These are phyloP conservation scores for Pisolithus sp. DNA, from an alignment of 768 basidiomycete genomes.

Conservation along the genomic window DNA sequence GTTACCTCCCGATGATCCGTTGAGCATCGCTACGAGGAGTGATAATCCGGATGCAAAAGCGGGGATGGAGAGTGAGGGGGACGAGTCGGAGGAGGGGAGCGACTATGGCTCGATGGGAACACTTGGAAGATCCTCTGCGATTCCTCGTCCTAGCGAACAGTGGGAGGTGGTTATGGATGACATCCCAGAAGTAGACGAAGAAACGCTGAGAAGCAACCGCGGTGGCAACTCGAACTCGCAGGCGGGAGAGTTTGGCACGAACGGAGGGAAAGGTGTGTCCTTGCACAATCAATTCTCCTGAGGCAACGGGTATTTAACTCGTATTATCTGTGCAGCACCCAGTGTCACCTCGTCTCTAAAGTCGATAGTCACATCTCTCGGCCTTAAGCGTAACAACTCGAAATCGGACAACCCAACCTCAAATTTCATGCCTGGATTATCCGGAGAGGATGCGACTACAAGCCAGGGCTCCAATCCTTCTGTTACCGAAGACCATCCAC, in stretches of 20 bases:
- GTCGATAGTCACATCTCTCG: slow-evolving; percentile 69
- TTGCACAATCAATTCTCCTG: not conserved
- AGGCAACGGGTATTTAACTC: not conserved
- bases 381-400: slow-evolving; percentile 47
- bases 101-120: slow-evolving; percentile 9
- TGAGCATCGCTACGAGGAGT: slow-evolving; percentile 49
- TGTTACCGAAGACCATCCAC: slow-evolving; percentile 12
- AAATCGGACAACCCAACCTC: slow-evolving; percentile 13
- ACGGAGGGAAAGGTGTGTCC: slow-evolving; percentile 53
- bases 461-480: slow-evolving; percentile 18
- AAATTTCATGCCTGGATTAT: slow-evolving; percentile 26
- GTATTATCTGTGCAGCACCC: slow-evolving; percentile 35
- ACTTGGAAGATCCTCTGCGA: slow-evolving; percentile 10
- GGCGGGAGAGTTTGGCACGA: slow-evolving; percentile 70
- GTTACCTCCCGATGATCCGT: slow-evolving; percentile 51
- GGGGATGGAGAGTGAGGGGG: slow-evolving; percentile 27
- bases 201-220: slow-evolving; percentile 34
- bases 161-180: slow-evolving; percentile 88
- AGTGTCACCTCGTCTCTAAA: slow-evolving; percentile 67
- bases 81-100: slow-evolving; percentile 24
- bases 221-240: slow-evolving; percentile 33
- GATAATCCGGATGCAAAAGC: slow-evolving; percentile 33
- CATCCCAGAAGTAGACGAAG: slow-evolving; percentile 62
- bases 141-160: slow-evolving; percentile 65
- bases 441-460: slow-evolving; percentile 15